Percentiles rank a stretch among this genome's conserved stretches.
Conservation (phyloP, 441 rosid species). For the Populus tomentosa region DNA sequence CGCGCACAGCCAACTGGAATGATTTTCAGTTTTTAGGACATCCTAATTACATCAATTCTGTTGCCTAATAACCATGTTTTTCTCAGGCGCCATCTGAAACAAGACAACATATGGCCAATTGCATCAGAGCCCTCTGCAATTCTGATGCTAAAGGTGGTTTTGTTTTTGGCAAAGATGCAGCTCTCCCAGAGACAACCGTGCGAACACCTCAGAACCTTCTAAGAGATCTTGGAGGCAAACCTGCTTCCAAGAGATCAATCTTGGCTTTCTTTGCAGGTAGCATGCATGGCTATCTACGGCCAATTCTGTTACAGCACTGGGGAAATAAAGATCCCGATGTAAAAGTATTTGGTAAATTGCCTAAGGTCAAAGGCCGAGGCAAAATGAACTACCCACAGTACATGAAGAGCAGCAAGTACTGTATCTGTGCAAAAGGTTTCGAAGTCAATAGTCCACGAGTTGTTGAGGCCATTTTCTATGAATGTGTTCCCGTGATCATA, state of each 20-base stretch:
- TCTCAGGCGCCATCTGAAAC: constrained; percentile 82
- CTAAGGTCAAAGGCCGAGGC: constrained; percentile 39
- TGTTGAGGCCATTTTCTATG: constrained; percentile 70
- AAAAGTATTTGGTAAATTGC: constrained; percentile 61
- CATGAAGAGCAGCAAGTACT: constrained; percentile 91
- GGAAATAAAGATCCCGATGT: constrained; percentile 77
- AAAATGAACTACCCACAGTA: constrained; percentile 56
- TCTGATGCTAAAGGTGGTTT: constrained; percentile 79
- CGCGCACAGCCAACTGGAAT: too few relatives aligned
- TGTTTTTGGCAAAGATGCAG: constrained; percentile 73
- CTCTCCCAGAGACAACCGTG: constrained; percentile 79
- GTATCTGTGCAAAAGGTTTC: constrained; percentile 82
- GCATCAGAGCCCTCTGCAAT: constrained; percentile 87
- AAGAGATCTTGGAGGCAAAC: constrained; percentile 64
- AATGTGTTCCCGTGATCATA: constrained; percentile 32
- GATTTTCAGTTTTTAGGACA: not conserved
- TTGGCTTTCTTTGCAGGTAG: constrained; percentile 85
- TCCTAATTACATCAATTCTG: not conserved
- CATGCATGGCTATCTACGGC: constrained; percentile 84
- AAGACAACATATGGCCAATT: constrained; percentile 50
- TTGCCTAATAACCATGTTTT: not conserved
- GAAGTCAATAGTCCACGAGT: constrained; percentile 92
- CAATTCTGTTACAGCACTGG: constrained; percentile 67
- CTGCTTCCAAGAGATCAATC: constrained; percentile 56
- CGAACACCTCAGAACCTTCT: constrained; percentile 52